Percentiles rank a stretch among this genome's conserved stretches.
Evolutionary conservation across 139 green algal genomes (phyloP).

Genomic region (Volvox reticuliferus): DNA sequence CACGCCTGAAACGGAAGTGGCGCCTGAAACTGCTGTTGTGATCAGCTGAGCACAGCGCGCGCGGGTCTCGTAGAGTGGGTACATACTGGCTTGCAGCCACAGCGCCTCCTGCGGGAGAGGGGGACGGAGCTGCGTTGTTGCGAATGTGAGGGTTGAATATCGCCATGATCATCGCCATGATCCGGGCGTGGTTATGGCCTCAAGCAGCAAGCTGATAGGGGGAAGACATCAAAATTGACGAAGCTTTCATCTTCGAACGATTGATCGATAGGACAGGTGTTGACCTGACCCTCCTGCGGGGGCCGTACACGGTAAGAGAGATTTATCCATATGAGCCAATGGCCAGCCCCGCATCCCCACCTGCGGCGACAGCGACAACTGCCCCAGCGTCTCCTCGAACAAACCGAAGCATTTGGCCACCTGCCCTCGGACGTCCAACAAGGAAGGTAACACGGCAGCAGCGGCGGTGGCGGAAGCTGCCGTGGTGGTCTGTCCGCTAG

Average conservation of each 20-base stretch:
- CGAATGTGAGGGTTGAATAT: too few species aligned
- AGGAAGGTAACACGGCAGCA: neutral
- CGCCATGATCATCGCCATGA: too few species aligned
- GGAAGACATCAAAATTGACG: too few species aligned
- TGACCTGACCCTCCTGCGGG: too few species aligned
- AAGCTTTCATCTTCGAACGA: too few species aligned
- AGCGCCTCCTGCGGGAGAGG: constrained; percentile 27
- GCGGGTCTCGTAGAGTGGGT: constrained; percentile 27
- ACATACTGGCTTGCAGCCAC: constrained; percentile 33
- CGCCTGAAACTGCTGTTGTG: neutral
- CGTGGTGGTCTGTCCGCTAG: neutral
- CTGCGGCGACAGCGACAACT: constrained; percentile 16
- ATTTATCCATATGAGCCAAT: too few species aligned
- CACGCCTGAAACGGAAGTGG: neutral
- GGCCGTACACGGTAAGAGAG: too few species aligned
- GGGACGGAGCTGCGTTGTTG: too few species aligned
- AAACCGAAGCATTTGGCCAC: constrained; percentile 15
- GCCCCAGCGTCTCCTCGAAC: constrained; percentile 35
- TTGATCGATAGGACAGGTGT: too few species aligned
- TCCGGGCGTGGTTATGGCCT: too few species aligned
- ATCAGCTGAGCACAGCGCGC: constrained; percentile 34
- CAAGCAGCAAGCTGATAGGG: too few species aligned
- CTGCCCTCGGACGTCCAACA: constrained; percentile 16
- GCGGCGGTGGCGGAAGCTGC: neutral
- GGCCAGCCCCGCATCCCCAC: neutral